phyloP scores from a whole-genome alignment of 2,329 filamentous ascomycete species.

The Ceratocystis variospora region DNA sequence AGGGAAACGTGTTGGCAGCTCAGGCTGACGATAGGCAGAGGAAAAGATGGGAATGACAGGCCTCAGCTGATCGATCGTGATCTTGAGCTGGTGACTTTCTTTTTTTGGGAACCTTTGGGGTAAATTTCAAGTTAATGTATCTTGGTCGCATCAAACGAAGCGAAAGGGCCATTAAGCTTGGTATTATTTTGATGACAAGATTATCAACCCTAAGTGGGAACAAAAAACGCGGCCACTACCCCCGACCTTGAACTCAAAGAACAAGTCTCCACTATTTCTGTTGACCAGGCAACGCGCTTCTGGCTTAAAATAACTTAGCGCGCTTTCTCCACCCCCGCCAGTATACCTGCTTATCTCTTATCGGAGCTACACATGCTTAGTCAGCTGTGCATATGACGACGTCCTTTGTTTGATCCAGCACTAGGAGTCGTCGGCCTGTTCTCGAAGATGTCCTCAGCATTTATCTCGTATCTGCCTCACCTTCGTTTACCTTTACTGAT shows the following conservation, averaged over 20 bases:
- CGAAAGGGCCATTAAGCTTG: neutral
- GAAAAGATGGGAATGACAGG: neutral
- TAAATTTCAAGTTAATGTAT: neutral
- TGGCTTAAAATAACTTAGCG: neutral
- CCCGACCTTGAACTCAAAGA: neutral
- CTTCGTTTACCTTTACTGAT: neutral
- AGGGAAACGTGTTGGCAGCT: neutral
- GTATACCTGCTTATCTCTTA: conserved; percentile 11
- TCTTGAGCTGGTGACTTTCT: neutral
- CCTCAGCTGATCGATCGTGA: neutral
- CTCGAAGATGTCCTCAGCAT: no score
- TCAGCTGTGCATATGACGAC: conserved; percentile 18
- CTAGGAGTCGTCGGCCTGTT: neutral
- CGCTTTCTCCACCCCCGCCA: neutral
- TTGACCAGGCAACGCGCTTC: conserved; percentile 15
- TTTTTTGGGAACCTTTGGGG: no score
- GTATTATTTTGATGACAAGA: conserved; percentile 6
- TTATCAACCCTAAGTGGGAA: neutral
- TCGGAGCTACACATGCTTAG: conserved; percentile 5
- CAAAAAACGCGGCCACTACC: neutral
- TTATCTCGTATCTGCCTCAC: no score
- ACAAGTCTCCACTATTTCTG: conserved; percentile 7
- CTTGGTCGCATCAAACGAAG: neutral
- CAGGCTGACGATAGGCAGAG: neutral
- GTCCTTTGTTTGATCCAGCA: conserved; percentile 6